Base-by-base conservation (phyloP, 495 filamentous ascomycete genomes). In the Collariella sp. region DNA sequence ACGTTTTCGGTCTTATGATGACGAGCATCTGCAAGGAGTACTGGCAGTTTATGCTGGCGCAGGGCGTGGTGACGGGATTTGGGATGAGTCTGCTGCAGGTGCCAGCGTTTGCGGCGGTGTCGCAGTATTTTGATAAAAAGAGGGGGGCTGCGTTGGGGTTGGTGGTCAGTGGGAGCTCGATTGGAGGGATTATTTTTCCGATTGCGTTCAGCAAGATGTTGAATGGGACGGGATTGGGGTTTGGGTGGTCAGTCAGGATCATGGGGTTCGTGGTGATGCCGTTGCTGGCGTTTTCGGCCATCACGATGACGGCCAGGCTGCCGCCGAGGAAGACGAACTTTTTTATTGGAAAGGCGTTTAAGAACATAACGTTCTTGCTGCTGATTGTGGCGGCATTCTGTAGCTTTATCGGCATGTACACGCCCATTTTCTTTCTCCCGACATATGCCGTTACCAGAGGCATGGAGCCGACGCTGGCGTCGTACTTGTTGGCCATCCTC, bases 31-130 rank as follows among this genome's bases (percentile, higher is more conserved):
- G 80, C 62, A 66, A 63, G 4, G 43, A 76, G 35, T 83, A 80
- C 64, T 86, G 74, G 58, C 81, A 87, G 43, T 80, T 87, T 56
- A 67, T 83, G 50, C 77, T 87, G 10, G 73, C 75, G 0, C 83
- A 86, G 59, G 81, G 78, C 2, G 53, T 86, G 2, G 64, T 85
- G 0, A 65, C 76, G 1, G 82, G 82, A 0, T 57, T 76, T 0
- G 70, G 68, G 16, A 76, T 76, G 60, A 67, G 72, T 0, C 55
- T 85, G 20, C 61, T 82, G 5, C 63, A 70, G 19, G 73, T 77
- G 49, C 81, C 83, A 0, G 67, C 72, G 31, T 61, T 84, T 7
- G 76, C 74, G 0, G 71, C 76, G 0, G 70, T 81, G 2, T 70
- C 73, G 9, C 76, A 81, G 48, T 79, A 76, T 52, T 80, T 87